Percentiles rank a stretch among this genome's conserved stretches.
Conservation (phyloP, 2,329 filamentous ascomycete species). For the Penicillium sp. region DNA sequence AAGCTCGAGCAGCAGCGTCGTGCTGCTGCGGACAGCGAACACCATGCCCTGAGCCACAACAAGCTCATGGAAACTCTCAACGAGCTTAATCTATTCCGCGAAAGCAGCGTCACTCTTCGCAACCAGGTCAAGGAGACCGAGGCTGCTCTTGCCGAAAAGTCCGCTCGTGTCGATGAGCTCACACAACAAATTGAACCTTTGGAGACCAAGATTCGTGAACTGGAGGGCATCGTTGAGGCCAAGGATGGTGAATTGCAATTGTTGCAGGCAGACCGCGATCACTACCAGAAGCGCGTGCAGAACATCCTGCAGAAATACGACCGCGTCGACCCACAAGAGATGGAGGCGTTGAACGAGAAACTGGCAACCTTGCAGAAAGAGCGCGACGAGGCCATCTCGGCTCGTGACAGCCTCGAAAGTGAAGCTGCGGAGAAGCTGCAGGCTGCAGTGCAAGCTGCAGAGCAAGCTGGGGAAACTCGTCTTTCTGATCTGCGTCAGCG, state of each 20-base stretch:
- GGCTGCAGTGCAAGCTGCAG: slow-evolving; percentile 46
- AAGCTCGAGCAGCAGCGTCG: slow-evolving; percentile 90
- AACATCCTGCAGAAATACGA: slow-evolving; percentile 96
- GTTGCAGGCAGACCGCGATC: slow-evolving; percentile 85
- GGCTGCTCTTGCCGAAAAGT: slow-evolving; percentile 72
- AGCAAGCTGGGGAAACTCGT: slow-evolving; percentile 50
- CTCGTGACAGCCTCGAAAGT: slow-evolving; percentile 54
- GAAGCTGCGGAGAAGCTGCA: slow-evolving; percentile 53
- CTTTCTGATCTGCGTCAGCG: slow-evolving; percentile 52
- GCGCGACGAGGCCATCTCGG: slow-evolving; percentile 62
- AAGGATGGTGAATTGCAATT: slow-evolving; percentile 87
- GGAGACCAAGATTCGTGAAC: slow-evolving; percentile 74
- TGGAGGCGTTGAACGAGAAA: slow-evolving; percentile 83
- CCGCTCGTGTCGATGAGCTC: slow-evolving; percentile 72
- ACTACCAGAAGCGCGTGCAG: slow-evolving; percentile 94
- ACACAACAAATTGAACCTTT: slow-evolving; percentile 77
- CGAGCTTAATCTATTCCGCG: slow-evolving; percentile 92
- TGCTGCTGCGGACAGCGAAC: slow-evolving; percentile 70
- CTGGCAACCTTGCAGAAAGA: slow-evolving; percentile 68
- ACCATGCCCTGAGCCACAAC: slow-evolving; percentile 76
- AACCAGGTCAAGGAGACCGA: slow-evolving; percentile 82
- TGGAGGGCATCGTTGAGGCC: slow-evolving; percentile 77
- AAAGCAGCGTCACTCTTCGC: slow-evolving; percentile 88
- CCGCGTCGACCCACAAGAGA: slow-evolving; percentile 87
- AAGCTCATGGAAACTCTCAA: slow-evolving; percentile 94